Evolutionary conservation across 345 rosid species (phyloP), one percentile per base, ranked within the genome.

Genomic region (Eucalyptus sp.): DNA sequence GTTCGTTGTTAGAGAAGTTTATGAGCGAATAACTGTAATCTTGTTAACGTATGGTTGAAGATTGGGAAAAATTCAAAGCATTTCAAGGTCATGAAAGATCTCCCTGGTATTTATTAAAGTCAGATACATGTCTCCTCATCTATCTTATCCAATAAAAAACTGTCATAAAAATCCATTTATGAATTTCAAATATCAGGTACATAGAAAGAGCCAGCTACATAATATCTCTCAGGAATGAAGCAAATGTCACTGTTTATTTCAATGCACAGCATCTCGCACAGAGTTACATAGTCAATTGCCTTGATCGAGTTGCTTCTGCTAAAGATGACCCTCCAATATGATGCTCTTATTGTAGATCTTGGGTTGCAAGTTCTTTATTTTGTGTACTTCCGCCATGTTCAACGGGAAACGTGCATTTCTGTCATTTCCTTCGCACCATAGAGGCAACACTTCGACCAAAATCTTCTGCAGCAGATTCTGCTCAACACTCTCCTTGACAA

Each of bases 401-500:
- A 93, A 89, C 4, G 84, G 88, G 24, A 48, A n/a, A 27, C 85
- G 29, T 60, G 43, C 88, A 84, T 66, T 90, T 43, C 76, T 89
- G 24, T 88, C 89, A 25, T 92, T 62, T 44, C 81, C 52, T 86
- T 87, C 94, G 58, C 87, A 90, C 97, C 95, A 96, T 88, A 92
- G 49, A 18, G 99, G 98, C 88, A 95, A 90, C 66, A 95, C 91
- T 93, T 96, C 99, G 88, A 95, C 90, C 8, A 95, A 16, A 22
- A 95, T 86, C 76, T 96, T 98, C 90, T 94, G 97, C 90, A 95
- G 86, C 91, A 92, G 66, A 44, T 93, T 93, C 81, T 94, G 93
- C 90, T 94, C 95, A 66, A 93, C 86, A 12, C 93, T 93, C 54
- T 94, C 95, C 88, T 84, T 89, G 13, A 97, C 80, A 89, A 96